Evolutionary conservation across 1,284 basidiomycete species (phyloP), one percentile per base, ranked within the genome.

Genomic region (Mycosarcoma maydis): DNA sequence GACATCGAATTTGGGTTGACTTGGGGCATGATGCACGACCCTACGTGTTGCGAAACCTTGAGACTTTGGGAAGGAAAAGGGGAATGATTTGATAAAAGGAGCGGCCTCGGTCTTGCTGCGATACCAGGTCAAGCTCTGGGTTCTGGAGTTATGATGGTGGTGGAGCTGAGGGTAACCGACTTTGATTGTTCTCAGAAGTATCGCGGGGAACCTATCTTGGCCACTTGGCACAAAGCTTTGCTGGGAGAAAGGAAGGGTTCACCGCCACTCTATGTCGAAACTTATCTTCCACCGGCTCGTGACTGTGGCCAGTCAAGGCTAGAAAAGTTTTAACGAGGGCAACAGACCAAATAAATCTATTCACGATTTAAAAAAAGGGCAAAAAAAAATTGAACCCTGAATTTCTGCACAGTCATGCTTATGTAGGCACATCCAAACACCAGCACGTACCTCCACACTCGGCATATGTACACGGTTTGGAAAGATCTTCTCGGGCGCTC

Each of bases 401-500:
- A 43, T 20, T 37, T 37, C 33, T 34, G n/a, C 3, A n/a, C 19
- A 30, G 59, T 62, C 52, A 56, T 34, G 47, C 32, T 62, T 55
- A 62, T 36, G 26, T 54, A 10, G n/a, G 51, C 55, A 52, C 59
- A 52, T 62, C 59, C 59, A 62, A 51, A 51, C 47, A n/a, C n/a
- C n/a, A n/a, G n/a, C n/a, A n/a, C n/a, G 51, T 62, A 52, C 59
- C 59, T 62, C 59, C 59, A 62, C 59, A 51, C 47, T n/a, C 20
- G 8, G 20, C 0, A 22, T 11, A 20, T n/a, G n/a, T n/a, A n/a
- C 23, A 10, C 19, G 27, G 11, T 9, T 4, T 3, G 16, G 5
- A 13, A 10, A 9, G 43, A 45, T 40, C 38, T 48, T 48, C 40
- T 42, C 17, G 40, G n/a, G n/a, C n/a, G n/a, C n/a, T n/a, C n/a